These are phyloP conservation scores for Ascochyta fabae DNA, from an alignment of 2,329 filamentous ascomycete species.

Conservation along the genomic window DNA sequence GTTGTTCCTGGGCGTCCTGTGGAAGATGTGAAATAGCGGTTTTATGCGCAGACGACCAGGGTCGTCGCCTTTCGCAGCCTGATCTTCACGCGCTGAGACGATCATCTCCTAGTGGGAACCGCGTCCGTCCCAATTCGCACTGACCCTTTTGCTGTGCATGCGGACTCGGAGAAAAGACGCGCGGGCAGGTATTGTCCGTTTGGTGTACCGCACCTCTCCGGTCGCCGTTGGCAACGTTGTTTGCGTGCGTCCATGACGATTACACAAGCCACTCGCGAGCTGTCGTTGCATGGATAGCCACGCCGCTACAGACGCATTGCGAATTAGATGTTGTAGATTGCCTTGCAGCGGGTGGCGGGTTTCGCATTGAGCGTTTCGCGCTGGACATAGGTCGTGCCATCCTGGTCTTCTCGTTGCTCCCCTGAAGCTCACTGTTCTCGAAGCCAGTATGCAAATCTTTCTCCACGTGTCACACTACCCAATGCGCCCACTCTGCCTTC, in stretches of 20 bases:
- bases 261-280: slow-evolving; percentile 6
- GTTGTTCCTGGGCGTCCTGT: slow-evolving; percentile 17
- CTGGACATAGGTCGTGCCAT: slow-evolving; percentile 16
- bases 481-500: slow-evolving; percentile 1
- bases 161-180: slow-evolving; percentile 11
- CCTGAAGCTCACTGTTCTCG: slow-evolving; percentile 17
- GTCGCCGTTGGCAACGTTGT: slow-evolving; percentile 13
- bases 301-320: slow-evolving; percentile 11
- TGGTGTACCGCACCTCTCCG: slow-evolving; percentile 2
- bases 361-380: slow-evolving; percentile 20
- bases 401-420: slow-evolving; percentile 12
- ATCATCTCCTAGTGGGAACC: slow-evolving; percentile 24
- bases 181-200: not conserved
- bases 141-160: slow-evolving; percentile 22
- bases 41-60: slow-evolving; percentile 19
- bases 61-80: slow-evolving; percentile 14
- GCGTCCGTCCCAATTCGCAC: slow-evolving; percentile 9
- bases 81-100: slow-evolving; percentile 20
- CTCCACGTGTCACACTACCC: slow-evolving; percentile 12
- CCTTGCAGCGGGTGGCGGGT: slow-evolving; percentile 12
- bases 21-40: slow-evolving; percentile 16
- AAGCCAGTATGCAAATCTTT: slow-evolving; percentile 7
- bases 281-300: slow-evolving; percentile 4
- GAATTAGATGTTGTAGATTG: slow-evolving; percentile 12
- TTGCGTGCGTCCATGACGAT: slow-evolving; percentile 12